phyloP scores from a whole-genome alignment of 305 asterid genomes.

The Fraxinus albicans region DNA sequence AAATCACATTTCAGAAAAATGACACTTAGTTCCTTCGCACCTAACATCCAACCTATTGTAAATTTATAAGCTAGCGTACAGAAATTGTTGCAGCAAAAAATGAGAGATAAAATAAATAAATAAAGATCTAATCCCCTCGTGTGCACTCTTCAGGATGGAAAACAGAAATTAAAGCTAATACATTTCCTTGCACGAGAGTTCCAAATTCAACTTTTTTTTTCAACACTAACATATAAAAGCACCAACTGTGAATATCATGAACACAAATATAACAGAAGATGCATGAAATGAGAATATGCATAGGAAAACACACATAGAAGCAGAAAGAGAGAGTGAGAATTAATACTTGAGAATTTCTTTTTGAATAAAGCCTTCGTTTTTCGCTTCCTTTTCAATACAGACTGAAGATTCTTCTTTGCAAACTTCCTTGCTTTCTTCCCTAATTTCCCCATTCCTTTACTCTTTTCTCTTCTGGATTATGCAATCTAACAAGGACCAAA shows the following conservation, averaged over 20 bases:
- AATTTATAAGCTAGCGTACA: background rate
- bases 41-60: background rate
- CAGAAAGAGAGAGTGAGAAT: background rate
- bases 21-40: background rate
- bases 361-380: constrained; percentile 72
- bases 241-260: background rate
- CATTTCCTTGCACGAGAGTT: background rate
- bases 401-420: constrained; percentile 90
- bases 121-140: background rate
- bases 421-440: constrained; percentile 96
- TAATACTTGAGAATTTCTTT: constrained; percentile 61
- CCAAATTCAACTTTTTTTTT: background rate
- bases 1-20: background rate
- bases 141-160: background rate
- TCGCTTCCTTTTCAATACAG: constrained; percentile 67
- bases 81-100: background rate
- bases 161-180: background rate
- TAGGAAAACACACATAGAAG: background rate
- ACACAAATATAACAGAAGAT: background rate
- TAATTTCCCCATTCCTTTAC: constrained; percentile 63
- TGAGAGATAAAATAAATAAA: background rate
- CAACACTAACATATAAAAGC: background rate
- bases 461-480: background rate
- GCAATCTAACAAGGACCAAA: background rate
- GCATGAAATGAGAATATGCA: background rate